Conservation (phyloP, 2,329 filamentous ascomycete genomes). For the Lasiodiplodia gonubiensis region DNA sequence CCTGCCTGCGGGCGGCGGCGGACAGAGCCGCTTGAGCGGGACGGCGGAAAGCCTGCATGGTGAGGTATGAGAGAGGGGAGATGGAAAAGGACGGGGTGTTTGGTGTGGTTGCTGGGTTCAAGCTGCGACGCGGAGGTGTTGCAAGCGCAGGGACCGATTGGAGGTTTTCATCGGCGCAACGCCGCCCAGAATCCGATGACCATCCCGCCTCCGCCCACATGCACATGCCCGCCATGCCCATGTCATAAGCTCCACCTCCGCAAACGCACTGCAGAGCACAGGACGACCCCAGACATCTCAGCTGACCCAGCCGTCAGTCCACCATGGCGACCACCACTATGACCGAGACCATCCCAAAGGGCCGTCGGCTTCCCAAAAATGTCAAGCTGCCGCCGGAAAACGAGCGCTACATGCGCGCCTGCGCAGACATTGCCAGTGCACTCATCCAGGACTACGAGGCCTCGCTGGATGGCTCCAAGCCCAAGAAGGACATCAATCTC, state of each 20-base stretch:
- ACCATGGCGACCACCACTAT: constrained; percentile 70
- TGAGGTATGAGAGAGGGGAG: constrained; percentile 41
- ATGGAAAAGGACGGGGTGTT: constrained; percentile 25
- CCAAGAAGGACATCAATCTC: constrained; percentile 87
- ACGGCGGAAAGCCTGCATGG: constrained; percentile 86
- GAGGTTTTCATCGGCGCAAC: constrained; percentile 27
- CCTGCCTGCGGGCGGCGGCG: constrained; percentile 71
- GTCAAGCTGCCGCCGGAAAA: constrained; percentile 86
- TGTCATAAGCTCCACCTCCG: constrained; percentile 25
- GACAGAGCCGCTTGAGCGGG: constrained; percentile 72
- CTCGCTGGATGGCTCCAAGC: constrained; percentile 72
- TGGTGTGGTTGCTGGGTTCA: constrained; percentile 21
- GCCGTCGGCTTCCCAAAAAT: constrained; percentile 67
- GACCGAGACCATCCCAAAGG: constrained; percentile 54
- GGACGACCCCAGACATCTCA: neutral
- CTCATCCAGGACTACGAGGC: constrained; percentile 94
- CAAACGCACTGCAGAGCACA: neutral
- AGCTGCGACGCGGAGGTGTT: constrained; percentile 27
- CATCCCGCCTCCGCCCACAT: constrained; percentile 6
- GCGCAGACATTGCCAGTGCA: constrained; percentile 91
- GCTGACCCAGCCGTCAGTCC: neutral
- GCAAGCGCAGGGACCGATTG: constrained; percentile 28
- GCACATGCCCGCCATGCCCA: constrained; percentile 24
- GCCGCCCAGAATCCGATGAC: constrained; percentile 20
- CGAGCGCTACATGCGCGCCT: constrained; percentile 91